These are phyloP conservation scores for Neofusicoccum laricinum DNA, from an alignment of 2,329 filamentous ascomycete genomes.

Conservation along the genomic window DNA sequence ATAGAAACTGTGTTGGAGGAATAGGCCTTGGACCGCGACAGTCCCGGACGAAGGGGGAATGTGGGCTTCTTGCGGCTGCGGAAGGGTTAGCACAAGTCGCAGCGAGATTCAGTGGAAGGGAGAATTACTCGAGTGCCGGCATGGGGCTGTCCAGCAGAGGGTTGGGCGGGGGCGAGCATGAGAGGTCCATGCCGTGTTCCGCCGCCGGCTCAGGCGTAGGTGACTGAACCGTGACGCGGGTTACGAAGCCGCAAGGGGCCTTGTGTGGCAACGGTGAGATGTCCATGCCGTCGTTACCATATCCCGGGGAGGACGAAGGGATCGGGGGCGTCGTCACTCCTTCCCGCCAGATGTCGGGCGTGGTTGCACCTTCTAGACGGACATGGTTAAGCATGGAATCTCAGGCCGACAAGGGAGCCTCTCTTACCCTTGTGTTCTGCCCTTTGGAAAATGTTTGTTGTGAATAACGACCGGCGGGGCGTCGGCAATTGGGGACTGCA, in stretches of 20 bases:
- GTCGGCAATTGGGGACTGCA: constrained; percentile 77
- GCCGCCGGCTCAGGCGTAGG: constrained; percentile 62
- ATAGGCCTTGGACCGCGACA: constrained; percentile 72
- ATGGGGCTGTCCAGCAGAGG: constrained; percentile 30
- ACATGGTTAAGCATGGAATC: constrained; percentile 27
- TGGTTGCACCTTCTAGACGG: constrained; percentile 40
- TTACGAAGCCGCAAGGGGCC: constrained; percentile 58
- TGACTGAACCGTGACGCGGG: constrained; percentile 66
- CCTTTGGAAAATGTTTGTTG: constrained; percentile 63
- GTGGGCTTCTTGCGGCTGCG: constrained; percentile 19
- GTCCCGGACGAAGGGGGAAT: constrained; percentile 67
- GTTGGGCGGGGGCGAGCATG: constrained; percentile 30
- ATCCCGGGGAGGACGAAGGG: constrained; percentile 76
- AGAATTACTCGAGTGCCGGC: constrained; percentile 37
- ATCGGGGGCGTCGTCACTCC: constrained; percentile 80
- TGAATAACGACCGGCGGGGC: constrained; percentile 81
- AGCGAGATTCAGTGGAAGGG: neutral
- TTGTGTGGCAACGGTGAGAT: constrained; percentile 93
- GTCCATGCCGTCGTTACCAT: constrained; percentile 77
- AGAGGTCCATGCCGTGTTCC: constrained; percentile 44
- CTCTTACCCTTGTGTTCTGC: constrained; percentile 59
- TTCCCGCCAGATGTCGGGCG: constrained; percentile 52
- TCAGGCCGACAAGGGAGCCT: constrained; percentile 18
- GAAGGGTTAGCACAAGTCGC: neutral
- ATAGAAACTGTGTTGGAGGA: constrained; percentile 64